Evolutionary conservation across 257 asterid genomes (phyloP).

Genomic region (Fraxinus cuspidata): DNA sequence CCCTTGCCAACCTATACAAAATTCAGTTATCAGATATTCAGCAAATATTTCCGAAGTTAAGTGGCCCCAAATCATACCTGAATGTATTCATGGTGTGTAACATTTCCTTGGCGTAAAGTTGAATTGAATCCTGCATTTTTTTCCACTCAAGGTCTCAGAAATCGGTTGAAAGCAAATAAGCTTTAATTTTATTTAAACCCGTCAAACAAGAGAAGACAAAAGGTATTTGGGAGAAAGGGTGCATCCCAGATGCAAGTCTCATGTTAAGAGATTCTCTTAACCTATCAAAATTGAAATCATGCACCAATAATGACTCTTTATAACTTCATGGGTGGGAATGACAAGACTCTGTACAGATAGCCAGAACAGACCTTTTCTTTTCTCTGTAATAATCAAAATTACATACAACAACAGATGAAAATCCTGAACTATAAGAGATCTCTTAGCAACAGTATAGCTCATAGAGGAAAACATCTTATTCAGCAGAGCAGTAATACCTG

Average conservation of each 20-base stretch:
- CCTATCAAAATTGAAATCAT: not conserved
- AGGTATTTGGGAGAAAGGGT: not conserved
- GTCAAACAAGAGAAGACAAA: constrained; percentile 6
- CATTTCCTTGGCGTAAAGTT: constrained; percentile 95
- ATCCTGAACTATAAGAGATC: constrained; percentile 16
- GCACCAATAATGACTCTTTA: not conserved
- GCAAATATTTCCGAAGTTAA: constrained; percentile 11
- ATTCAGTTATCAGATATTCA: constrained; percentile 27
- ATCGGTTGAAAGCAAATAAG: constrained; percentile 3
- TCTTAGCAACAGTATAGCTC: not conserved
- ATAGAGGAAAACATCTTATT: not conserved
- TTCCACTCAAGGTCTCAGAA: constrained; percentile 16
- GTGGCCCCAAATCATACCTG: constrained; percentile 57
- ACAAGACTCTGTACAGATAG: constrained; percentile 11
- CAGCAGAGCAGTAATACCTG: constrained; percentile 52
- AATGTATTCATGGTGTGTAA: constrained; percentile 96
- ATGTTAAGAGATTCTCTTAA: constrained; percentile 1
- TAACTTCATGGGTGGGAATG: constrained; percentile 12
- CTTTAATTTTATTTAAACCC: not conserved
- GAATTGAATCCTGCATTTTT: constrained; percentile 86
- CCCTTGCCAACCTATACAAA: constrained; percentile 91
- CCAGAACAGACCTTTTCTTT: not conserved
- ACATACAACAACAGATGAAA: not conserved
- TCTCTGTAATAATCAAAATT: constrained; percentile 1
- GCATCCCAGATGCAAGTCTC: constrained; percentile 1